Evolutionary conservation across 1,284 basidiomycete genomes (phyloP), one percentile per base, ranked within the genome.

Genomic region (Malassezia restricta): DNA sequence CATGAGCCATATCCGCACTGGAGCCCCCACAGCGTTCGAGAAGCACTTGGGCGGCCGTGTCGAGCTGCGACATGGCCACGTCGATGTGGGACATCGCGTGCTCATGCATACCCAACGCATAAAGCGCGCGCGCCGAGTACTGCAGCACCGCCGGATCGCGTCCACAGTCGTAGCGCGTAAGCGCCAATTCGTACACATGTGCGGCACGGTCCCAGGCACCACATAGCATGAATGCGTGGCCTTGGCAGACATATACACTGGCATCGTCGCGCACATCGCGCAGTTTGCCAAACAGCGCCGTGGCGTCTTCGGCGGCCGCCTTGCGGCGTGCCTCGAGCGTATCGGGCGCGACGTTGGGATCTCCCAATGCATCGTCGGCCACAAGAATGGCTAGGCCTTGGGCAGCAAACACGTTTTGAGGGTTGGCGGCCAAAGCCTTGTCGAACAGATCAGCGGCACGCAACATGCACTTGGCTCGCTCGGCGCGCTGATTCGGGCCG

Each of bases 181-280:
- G 55, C 8, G 69, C 69, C 7, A 67, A 54, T 49, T 71, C 68
- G 55, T 70, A 72, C 47, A 61, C 60, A 57, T 68, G 64, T 49
- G 59, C 53, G 6, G 68, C 65, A 9, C 68, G 61, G 40, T 71
- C 66, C 40, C 56, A 66, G 45, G 71, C 70, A 27, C 65, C 65
- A 51, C 64, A 62, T 50, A 60, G 55, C 66, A 70, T 69, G n/a
- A 68, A 62, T 29, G 65, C 65, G 48, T 73, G 70, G 27, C 70
- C 70, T 42, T 65, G 61, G 53, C 68, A 69, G n/a, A 73, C 59
- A 44, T 68, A 63, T 20, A 73, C 68, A 56, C 67, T 70, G 15
- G 59, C 64, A 38, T 69, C 68, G 43, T 70, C 62, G 17, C 65
- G 61, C 29, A 68, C 62, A 51, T 71, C 68, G 54, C 67, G 64